Evolutionary conservation across 768 basidiomycete genomes (phyloP).

Genomic region (Naganishia antarctica): DNA sequence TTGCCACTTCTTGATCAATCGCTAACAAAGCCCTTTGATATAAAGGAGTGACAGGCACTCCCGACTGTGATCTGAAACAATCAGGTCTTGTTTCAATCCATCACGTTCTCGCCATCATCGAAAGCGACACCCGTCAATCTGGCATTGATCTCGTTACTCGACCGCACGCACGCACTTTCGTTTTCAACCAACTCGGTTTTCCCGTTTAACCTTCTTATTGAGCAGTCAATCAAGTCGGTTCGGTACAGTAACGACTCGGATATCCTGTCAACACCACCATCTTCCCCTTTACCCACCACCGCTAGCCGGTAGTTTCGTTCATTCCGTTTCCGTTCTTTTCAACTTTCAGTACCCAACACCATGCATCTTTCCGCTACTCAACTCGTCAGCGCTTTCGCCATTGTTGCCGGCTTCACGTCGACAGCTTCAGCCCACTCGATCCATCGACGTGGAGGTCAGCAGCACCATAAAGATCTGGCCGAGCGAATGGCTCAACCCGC

Average conservation of each 20-base stretch:
- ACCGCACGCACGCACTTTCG: neutral
- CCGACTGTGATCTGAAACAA: neutral
- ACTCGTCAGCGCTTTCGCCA: constrained; percentile 13
- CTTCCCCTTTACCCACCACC: neutral
- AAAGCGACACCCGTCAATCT: constrained; percentile 5
- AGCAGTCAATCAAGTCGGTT: neutral
- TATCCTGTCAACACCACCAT: neutral
- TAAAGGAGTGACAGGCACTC: constrained; percentile 1
- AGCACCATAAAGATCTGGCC: constrained; percentile 12
- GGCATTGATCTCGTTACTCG: constrained; percentile 8
- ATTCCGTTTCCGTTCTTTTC: neutral
- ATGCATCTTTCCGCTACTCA: constrained; percentile 16
- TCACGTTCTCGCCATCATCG: neutral
- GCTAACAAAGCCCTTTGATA: neutral
- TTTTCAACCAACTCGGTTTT: neutral
- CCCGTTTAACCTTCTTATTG: neutral
- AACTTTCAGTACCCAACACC: constrained; percentile 1
- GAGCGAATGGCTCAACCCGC: constrained; percentile 1
- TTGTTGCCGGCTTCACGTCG: constrained; percentile 2
- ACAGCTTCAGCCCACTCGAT: constrained; percentile 17
- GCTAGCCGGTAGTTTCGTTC: constrained; percentile 7
- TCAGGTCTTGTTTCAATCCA: neutral
- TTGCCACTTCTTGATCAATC: neutral
- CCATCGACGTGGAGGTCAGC: constrained; percentile 18
- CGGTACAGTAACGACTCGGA: neutral